Base-by-base conservation (phyloP, 164 flowering plant species). In the Sextonia rubra region DNA sequence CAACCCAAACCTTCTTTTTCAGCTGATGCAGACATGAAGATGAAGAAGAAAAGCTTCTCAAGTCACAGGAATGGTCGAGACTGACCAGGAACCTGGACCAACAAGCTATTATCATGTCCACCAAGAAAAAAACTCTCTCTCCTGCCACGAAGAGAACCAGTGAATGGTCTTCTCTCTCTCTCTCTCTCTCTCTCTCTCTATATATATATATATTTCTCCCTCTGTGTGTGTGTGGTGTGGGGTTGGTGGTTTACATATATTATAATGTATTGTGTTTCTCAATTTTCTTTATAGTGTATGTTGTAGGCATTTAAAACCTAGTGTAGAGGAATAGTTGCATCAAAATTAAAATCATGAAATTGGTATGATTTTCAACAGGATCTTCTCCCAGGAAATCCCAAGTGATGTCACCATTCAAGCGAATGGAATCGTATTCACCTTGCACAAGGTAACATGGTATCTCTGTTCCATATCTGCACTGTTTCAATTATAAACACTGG, bases 321-420 rank as follows among this genome's bases (percentile, higher is more conserved):
- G 64, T 71, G 29, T 29, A 32, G 52, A 71, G 58, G 23, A 5
- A n/a, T 66, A 49, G 47, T 55, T 70, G 49, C 69, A 69, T 30
- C 12, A 64, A 20, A 44, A 74, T 69, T 37, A 12, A 69, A 64
- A 23, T 70, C 52, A 29, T 74, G 73, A n/a, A 18, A 17, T 69
- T 58, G 56, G 44, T 52, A 27, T 37, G 76, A 69, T 74, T 72
- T 80, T 81, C 62, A 60, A 66, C 92, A 95, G 99, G 99, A 93
- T 90, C 78, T 89, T 83, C 74, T 90, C 99, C 49, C 98, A 89
- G 82, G 98, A 95, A 77, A 86, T 93, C 72, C 95, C 97, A 0
- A 91, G 91, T 70, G 98, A 95, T 81, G 80, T 93, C 69, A 88
- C 85, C 1, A 83, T 93, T 77, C 77, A 77, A 67, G 89, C 78